Base-by-base conservation (phyloP, 2,329 filamentous ascomycete species). In the Penicillium oxalicum region DNA sequence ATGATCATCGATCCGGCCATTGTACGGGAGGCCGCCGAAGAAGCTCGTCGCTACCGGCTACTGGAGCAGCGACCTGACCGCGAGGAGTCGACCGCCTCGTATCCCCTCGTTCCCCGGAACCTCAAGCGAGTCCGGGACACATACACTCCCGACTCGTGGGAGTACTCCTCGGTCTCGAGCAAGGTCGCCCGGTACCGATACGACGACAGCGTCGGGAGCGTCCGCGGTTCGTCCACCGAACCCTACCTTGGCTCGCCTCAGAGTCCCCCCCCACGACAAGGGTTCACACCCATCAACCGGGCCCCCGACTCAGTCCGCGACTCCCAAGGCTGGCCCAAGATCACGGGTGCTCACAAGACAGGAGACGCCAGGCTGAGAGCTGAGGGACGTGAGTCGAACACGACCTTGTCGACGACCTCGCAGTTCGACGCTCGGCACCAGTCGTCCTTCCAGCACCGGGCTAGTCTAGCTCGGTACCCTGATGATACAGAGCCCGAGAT, bases 1-100 rank as follows among this genome's bases (percentile, higher is more conserved):
- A 87, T 88, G 84, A 69, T 78, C 24, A 88, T 91, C 58, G 76
- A 80, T 47, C 72, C 72, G 2, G 63, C 68, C 0, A 76, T 85
- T 38, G 75, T 87, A 13, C 60, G 65, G 24, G 67, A 74, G 11
- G 79, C 82, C 3, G 77, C 77, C 0, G 49, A 63, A 12, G 58
- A 60, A n/a, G 65, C 67, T 2, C 53, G 53, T 13, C 49, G 52
- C 35, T 71, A 68, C 45, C 64, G 66, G 2, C 51, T 60, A 32
- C 52, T 70, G 11, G 70, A 71, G 34, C 45, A 56, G 3, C 33
- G 40, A 47, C 1, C n/a, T 26, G 6, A 25, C 13, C 27, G 32
- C 12, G n/a, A 38, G 9, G 12, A 39, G 13, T 41, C 44, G 5
- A 50, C 25, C 5, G 35, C 18, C 43, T 59, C 42, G 33, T 57